Evolutionary conservation across 352 stramenopile species (phyloP).

Genomic region (Phytophthora uliginosa): DNA sequence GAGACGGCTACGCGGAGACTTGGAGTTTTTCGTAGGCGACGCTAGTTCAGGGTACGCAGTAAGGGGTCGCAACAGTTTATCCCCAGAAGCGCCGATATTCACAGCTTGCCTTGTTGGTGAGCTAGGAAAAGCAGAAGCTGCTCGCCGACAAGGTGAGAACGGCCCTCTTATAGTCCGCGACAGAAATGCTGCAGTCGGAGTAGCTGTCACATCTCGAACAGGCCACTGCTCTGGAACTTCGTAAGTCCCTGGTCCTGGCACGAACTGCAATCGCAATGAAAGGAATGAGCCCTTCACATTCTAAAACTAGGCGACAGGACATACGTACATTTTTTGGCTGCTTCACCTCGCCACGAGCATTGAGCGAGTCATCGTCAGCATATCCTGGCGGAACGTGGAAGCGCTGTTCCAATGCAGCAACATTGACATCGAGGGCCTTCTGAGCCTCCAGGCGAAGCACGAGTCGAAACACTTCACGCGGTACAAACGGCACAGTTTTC

Average conservation of each 20-base stretch:
- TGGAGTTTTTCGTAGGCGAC: not conserved
- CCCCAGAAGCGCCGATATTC: not conserved
- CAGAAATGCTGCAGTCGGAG: constrained; percentile 41
- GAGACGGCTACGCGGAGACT: constrained; percentile 28
- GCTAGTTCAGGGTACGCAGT: constrained; percentile 4
- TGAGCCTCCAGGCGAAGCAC: constrained; percentile 70
- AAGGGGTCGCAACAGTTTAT: constrained; percentile 8
- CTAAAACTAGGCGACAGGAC: not conserved
- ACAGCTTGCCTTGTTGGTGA: constrained; percentile 10
- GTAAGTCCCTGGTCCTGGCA: constrained; percentile 67
- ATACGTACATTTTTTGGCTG: constrained; percentile 36
- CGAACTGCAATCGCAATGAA: constrained; percentile 31
- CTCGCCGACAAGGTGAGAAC: constrained; percentile 8
- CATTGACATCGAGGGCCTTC: constrained; percentile 65
- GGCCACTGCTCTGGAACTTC: constrained; percentile 45
- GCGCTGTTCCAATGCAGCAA: constrained; percentile 57
- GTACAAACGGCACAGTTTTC: constrained; percentile 51
- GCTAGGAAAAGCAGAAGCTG: constrained; percentile 9
- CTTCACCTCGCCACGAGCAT: constrained; percentile 38
- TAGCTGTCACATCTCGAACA: constrained; percentile 20
- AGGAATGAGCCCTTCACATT: not conserved
- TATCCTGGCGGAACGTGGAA: constrained; percentile 67
- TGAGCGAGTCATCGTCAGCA: constrained; percentile 47
- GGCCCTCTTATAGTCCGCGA: constrained; percentile 29
- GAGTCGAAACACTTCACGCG: constrained; percentile 77